These are phyloP conservation scores for Quercus mongolica DNA, from an alignment of 306 rosid genomes.

Conservation along the genomic window DNA sequence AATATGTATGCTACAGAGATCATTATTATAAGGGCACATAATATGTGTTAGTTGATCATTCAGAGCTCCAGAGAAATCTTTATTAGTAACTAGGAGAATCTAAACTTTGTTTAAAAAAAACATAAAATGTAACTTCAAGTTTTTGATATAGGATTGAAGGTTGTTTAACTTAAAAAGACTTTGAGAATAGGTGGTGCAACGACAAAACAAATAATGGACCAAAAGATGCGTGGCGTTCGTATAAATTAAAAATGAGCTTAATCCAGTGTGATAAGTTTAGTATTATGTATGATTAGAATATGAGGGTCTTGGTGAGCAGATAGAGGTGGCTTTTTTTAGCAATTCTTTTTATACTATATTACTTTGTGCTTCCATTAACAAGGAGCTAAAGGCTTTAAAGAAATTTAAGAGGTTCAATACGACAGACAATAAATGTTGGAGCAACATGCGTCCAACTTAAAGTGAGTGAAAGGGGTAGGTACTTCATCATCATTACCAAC, in stretches of 20 bases:
- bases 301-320: conserved; percentile 9
- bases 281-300: background rate
- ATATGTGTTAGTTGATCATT: conserved; percentile 30
- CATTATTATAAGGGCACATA: conserved; percentile 14
- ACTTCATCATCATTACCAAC: background rate
- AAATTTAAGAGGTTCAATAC: background rate
- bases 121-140: background rate
- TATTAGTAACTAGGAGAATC: background rate
- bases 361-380: background rate
- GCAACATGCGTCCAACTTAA: background rate
- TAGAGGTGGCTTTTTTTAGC: background rate
- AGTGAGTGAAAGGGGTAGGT: background rate
- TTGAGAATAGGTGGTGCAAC: conserved; percentile 15
- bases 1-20: background rate
- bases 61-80: background rate
- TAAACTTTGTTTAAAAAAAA: background rate
- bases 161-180: conserved; percentile 28
- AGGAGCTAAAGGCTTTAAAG: background rate
- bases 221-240: background rate
- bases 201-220: conserved; percentile 21
- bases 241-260: background rate
- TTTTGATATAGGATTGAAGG: conserved; percentile 6
- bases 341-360: background rate
- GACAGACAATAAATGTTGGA: background rate
- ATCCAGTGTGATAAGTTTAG: background rate